Evolutionary conservation across 345 rosid genomes (phyloP), one percentile per base, ranked within the genome.

Genomic region (Psidium friedrichsthalianum): DNA sequence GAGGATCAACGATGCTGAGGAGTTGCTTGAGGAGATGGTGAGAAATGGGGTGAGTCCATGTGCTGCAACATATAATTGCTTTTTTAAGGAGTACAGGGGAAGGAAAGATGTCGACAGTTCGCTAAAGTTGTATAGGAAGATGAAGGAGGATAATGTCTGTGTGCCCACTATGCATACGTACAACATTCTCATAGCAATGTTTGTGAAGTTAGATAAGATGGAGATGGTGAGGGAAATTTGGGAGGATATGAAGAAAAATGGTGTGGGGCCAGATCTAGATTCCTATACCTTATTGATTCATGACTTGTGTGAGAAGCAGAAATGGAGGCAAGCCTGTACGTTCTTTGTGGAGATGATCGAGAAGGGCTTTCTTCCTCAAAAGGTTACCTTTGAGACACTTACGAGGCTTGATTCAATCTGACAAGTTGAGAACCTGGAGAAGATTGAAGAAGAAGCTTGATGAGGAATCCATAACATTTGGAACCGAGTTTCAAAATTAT

Each of bases 331-430:
- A 85, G 96, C 99, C 55, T 95, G 98, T 87, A 89, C 87, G 57
- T 91, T 84, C 52, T 96, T 96, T 69, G 97, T 94, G 58, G 98
- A 96, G 90, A 96, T 96, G 98, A 94, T 94, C 81, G 98, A 96
- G 90, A 93, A 82, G 80, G 99, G 99, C 42, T 88, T 92, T 76
- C 96, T 96, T 85, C 99, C 99, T 47, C 98, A 94, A n/a, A 94
- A 93, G 88, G 86, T 90, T 53, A 95, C 98, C 51, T 94, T 96
- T 86, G 98, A 96, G 92, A 95, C 92, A 2, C 91, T 96, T 95
- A 94, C 86, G 56, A 86, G 98, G 98, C 42, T 87, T 96, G 74
- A 95, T 95, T 87, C 99, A 97, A 76, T 93, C 98, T 59, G 91
- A 93, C 89, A 95, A 91, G 95, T 64, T 94, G 91, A 95, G 94